Conservation (phyloP, 768 basidiomycete genomes). For the Lepiota venenata region DNA sequence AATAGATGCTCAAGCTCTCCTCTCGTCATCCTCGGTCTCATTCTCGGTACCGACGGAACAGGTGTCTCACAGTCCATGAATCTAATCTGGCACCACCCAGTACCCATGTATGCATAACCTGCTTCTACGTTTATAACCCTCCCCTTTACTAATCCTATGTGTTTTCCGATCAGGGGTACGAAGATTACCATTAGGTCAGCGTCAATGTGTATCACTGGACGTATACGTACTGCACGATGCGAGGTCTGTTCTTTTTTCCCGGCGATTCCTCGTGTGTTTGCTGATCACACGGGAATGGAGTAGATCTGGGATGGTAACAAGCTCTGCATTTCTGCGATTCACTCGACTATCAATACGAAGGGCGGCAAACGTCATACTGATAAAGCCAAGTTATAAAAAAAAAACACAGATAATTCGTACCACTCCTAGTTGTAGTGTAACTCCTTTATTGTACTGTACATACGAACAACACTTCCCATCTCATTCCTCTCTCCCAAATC, state of each 20-base stretch:
- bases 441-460: neutral
- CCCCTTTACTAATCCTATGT: neutral
- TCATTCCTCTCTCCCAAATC: no score
- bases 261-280: neutral
- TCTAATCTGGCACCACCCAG: slow-evolving; percentile 44
- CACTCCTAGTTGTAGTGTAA: neutral
- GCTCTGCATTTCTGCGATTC: slow-evolving; percentile 43
- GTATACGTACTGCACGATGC: slow-evolving; percentile 38
- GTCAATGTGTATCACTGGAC: slow-evolving; percentile 38
- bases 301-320: slow-evolving; percentile 39
- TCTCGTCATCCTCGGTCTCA: slow-evolving; percentile 37
- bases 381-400: slow-evolving; percentile 3
- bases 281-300: slow-evolving; percentile 7
- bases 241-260: slow-evolving; percentile 31
- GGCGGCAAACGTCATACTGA: neutral
- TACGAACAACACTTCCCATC: no score
- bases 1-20: slow-evolving; percentile 42
- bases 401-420: no score
- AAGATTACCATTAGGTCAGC: slow-evolving; percentile 39
- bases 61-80: slow-evolving; percentile 52
- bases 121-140: neutral
- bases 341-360: slow-evolving; percentile 31
- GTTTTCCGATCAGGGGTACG: slow-evolving; percentile 29
- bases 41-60: slow-evolving; percentile 35
- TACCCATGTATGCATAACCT: slow-evolving; percentile 5